phyloP scores from a whole-genome alignment of 371 early-diverging fungal species.

The Syncephalastrum contaminatum region DNA sequence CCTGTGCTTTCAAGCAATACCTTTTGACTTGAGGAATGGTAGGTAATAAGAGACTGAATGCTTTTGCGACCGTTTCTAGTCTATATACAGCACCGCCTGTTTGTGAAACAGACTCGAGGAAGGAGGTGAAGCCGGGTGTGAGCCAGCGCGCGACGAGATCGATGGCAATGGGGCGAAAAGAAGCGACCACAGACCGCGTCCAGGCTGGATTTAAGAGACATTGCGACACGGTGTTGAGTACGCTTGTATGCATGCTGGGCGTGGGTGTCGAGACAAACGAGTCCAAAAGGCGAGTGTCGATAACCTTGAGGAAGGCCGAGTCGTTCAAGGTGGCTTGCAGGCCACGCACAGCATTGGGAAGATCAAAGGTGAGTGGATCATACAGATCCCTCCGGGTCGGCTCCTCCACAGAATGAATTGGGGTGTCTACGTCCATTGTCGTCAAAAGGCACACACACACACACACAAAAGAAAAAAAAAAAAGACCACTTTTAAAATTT shows the following conservation, averaged over 20 bases:
- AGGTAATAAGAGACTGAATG: slow-evolving; percentile 66
- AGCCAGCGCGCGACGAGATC: slow-evolving; percentile 83
- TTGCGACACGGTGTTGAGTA: slow-evolving; percentile 37
- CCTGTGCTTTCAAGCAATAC: slow-evolving; percentile 29
- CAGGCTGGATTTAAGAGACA: slow-evolving; percentile 33
- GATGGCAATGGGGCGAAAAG: slow-evolving; percentile 76
- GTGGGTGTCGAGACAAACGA: slow-evolving; percentile 16
- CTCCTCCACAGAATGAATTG: slow-evolving; percentile 5
- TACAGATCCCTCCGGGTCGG: slow-evolving; percentile 18
- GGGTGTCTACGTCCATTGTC: slow-evolving; percentile 10
- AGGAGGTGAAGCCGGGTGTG: slow-evolving; percentile 44
- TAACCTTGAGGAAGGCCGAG: slow-evolving; percentile 1
- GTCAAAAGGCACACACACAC: too few species aligned
- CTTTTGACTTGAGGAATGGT: slow-evolving; percentile 76
- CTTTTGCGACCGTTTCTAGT: slow-evolving; percentile 55
- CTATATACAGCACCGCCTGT: slow-evolving; percentile 38
- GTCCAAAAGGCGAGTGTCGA: slow-evolving; percentile 13
- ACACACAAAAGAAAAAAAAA: too few species aligned
- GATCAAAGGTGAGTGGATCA: slow-evolving; percentile 37
- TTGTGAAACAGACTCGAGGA: slow-evolving; percentile 33
- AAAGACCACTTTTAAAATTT: not conserved
- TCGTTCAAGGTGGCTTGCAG: slow-evolving; percentile 11
- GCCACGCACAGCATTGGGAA: slow-evolving; percentile 23
- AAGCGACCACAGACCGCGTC: slow-evolving; percentile 45
- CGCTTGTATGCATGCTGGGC: slow-evolving; percentile 10